Percentiles rank a stretch among this genome's conserved stretches.
Conservation (phyloP, 2,329 filamentous ascomycete genomes). For the Exophiala xenobiotica region DNA sequence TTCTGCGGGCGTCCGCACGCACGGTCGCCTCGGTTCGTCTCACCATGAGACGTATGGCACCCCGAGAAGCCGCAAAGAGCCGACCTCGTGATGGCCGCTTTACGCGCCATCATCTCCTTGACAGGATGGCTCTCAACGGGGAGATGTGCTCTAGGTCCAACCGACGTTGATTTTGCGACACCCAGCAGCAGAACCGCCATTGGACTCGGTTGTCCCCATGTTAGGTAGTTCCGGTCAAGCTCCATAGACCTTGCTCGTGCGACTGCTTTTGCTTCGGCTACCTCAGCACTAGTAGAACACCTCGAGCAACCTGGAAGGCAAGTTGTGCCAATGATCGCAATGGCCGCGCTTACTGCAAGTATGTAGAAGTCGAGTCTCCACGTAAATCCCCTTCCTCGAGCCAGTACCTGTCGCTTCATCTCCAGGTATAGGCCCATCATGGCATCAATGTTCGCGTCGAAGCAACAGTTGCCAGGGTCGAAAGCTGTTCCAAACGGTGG, state of each 20-base stretch:
- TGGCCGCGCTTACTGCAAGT: background rate
- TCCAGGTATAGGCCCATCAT: constrained; percentile 7
- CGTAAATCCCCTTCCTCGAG: background rate
- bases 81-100: constrained; percentile 21
- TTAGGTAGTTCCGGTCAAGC: constrained; percentile 3
- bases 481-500: constrained; percentile 19
- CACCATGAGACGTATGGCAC: constrained; percentile 10
- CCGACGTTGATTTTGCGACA: background rate
- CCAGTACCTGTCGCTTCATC: background rate
- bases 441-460: constrained; percentile 21
- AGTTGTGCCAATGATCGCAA: background rate
- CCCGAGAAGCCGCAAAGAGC: background rate
- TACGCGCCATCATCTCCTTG: constrained; percentile 14
- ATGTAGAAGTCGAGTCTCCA: background rate
- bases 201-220: no score
- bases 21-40: constrained; percentile 4
- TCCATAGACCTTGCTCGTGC: constrained; percentile 11
- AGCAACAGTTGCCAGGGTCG: background rate
- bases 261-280: constrained; percentile 15
- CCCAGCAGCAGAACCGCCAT: constrained; percentile 1
- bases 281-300: background rate
- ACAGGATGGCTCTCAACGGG: constrained; percentile 1
- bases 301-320: background rate
- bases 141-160: background rate
- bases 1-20: background rate